Base-by-base conservation (phyloP, 345 rosid species). In the Sisymbrium irio region DNA sequence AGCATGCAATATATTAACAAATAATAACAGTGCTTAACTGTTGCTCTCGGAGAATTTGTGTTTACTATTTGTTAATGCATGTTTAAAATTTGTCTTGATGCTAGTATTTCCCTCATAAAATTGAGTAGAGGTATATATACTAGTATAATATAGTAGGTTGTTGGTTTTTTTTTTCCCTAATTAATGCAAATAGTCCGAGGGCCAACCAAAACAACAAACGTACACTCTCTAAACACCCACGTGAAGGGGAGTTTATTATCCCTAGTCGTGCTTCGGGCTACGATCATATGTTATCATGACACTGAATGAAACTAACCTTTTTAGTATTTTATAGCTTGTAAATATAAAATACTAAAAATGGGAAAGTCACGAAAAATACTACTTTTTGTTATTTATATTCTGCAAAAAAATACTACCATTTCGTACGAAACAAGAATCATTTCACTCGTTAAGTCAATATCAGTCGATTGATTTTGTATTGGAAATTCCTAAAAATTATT, bases 1-100 rank as follows among this genome's bases (percentile, higher is more conserved):
- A 71, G 76, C 67, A 77, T 70, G 80, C 55, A 64, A 70, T 56
- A 0, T 27, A 27, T 55, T 62, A 54, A 12, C 28, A 62, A 36
- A 2, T 32, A 19, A 51, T 2, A 50, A 28, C 19, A 17, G 7
- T 37, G 12, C 20, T 27, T 45, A 56, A 30, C 9, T 47, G 27
- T 64, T 63, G 39, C 18, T 27, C 55, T 39, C 19, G 4, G 53
- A n/a, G 11, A 63, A 9, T 30, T 54, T 67, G 50, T 51, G 39
- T 20, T 49, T 72, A 1, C 14, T 22, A 32, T 44, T 49, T 36
- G 28, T 36, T 9, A 33, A 60, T 39, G n/a, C 20, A 37, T 32
- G n/a, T n/a, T n/a, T n/a, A 30, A 20, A 20, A 5, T 10, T 54
- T 37, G 44, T 65, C 14, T 19, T 39, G 37, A 30, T 17, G 27